phyloP scores from a whole-genome alignment of 2,329 filamentous ascomycete species.

The Epichloe bromicola region DNA sequence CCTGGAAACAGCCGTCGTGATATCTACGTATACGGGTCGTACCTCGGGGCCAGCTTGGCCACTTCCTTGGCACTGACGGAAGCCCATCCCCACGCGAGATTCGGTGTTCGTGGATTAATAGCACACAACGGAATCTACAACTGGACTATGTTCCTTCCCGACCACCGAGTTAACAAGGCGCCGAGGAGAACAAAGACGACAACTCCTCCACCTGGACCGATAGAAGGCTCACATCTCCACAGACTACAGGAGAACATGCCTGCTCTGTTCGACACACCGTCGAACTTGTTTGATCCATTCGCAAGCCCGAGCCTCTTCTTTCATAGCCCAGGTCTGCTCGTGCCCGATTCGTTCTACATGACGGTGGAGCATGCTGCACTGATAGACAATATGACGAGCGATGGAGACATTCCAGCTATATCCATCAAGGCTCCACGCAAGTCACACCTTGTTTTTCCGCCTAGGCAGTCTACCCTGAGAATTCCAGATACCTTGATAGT shows the following conservation, averaged over 20 bases:
- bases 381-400: conserved; percentile 14
- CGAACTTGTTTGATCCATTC: conserved; percentile 45
- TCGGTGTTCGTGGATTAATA: conserved; percentile 39
- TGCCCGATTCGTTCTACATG: conserved; percentile 31
- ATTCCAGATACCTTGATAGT: conserved; percentile 38
- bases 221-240: conserved; percentile 23
- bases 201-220: conserved; percentile 10
- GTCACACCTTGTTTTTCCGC: conserved; percentile 34
- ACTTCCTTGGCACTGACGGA: conserved; percentile 45
- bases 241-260: conserved; percentile 23
- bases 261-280: conserved; percentile 34
- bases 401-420: conserved; percentile 3
- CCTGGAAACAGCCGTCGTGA: conserved; percentile 20
- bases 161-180: conserved; percentile 31
- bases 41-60: conserved; percentile 44
- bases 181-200: conserved; percentile 8
- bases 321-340: conserved; percentile 33
- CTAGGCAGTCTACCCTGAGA: conserved; percentile 30
- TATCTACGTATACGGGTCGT: conserved; percentile 39
- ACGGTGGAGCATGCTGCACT: conserved; percentile 17
- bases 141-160: conserved; percentile 47
- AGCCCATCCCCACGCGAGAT: conserved; percentile 25
- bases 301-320: conserved; percentile 47
- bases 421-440: conserved; percentile 22
- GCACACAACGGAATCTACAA: conserved; percentile 50